These are phyloP conservation scores for Bidens hawaiensis DNA, from an alignment of 140 eudicot species.

Conservation along the genomic window DNA sequence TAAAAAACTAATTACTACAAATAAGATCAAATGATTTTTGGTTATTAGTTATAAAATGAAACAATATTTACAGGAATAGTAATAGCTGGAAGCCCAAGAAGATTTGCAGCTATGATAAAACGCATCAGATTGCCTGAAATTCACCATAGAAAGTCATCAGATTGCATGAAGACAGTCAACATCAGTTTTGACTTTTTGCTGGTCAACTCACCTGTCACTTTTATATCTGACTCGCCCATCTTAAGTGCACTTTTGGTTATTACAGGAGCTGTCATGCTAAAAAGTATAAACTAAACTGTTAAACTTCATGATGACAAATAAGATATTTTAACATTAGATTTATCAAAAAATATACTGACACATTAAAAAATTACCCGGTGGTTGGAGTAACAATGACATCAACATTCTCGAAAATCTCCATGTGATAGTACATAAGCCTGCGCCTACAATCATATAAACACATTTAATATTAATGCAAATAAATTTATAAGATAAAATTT, in stretches of 20 bases:
- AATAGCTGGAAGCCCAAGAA: slow-evolving; percentile 86
- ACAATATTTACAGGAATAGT: slow-evolving; percentile 62
- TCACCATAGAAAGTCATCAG: neutral
- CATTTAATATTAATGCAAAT: neutral
- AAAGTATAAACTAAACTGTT: slow-evolving; percentile 8
- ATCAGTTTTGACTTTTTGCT: neutral
- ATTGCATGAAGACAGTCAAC: neutral
- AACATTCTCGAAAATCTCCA: slow-evolving; percentile 76
- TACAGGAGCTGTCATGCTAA: slow-evolving; percentile 93
- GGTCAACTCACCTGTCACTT: slow-evolving; percentile 62
- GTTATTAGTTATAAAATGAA: neutral
- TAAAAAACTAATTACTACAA: slow-evolving; percentile 1
- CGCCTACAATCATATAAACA: slow-evolving; percentile 44
- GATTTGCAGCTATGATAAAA: slow-evolving; percentile 60
- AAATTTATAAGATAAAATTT: no score
- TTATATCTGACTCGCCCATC: slow-evolving; percentile 73
- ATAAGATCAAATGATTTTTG: slow-evolving; percentile 8
- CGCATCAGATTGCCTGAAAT: slow-evolving; percentile 74
- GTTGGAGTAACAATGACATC: slow-evolving; percentile 96
- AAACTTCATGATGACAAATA: slow-evolving; percentile 1
- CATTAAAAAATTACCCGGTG: slow-evolving; percentile 46
- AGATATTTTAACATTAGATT: slow-evolving; percentile 5
- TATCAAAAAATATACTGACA: neutral
- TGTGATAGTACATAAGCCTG: slow-evolving; percentile 83
- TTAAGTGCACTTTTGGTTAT: slow-evolving; percentile 72